Base-by-base conservation (phyloP, 202 grass and related monocot species). In the Digitaria exilis region DNA sequence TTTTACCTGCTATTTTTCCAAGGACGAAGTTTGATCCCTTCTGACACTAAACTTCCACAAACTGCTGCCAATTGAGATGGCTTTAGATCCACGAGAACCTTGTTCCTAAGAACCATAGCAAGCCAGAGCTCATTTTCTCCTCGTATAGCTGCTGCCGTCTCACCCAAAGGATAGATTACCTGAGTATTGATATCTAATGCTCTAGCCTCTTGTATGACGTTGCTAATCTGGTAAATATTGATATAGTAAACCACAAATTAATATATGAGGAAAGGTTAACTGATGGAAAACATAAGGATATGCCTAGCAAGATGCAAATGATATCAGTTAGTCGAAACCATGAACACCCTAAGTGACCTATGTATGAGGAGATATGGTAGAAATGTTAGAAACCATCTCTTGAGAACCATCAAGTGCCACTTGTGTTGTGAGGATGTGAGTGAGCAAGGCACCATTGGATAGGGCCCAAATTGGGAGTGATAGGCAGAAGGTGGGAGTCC, bases 51-150 rank as follows among this genome's bases (percentile, higher is more conserved):
- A 92, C 96, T 96, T 90, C 96, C 96, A 86, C 93, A 98, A 14
- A 96, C 84, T 54, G 96, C 96, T 63, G 96, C 91, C 72, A 98
- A 84, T 81, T 98, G 89, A 88, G 93, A 83, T 80, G 96, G 93
- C 75, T 98, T 98, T 77, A 96, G 79, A 86, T 93, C 87, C 77
- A 96, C 83, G 26, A 96, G 85, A 25, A 98, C 60, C 78, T 98
- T 98, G 85, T 94, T 98, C 54, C 93, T 88, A 63, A 98, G 73
- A 76, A 94, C 87, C 93, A 96, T 96, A 42, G 91, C 96, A 87
- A 98, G 87, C 93, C 96, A 96, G 13, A 94, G 91, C 71, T 99
- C 96, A 12, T 96, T 99, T 92, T 96, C 96, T 66, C 96, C 96
- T 78, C 93, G 87, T 82, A 98, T 89, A 39, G 91, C 93, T 61